A percentile compares a stretch with the other conserved stretches of the same genome.
Evolutionary conservation across 2,329 filamentous ascomycete genomes (phyloP).

Genomic region (Nigrograna mackinnonii): DNA sequence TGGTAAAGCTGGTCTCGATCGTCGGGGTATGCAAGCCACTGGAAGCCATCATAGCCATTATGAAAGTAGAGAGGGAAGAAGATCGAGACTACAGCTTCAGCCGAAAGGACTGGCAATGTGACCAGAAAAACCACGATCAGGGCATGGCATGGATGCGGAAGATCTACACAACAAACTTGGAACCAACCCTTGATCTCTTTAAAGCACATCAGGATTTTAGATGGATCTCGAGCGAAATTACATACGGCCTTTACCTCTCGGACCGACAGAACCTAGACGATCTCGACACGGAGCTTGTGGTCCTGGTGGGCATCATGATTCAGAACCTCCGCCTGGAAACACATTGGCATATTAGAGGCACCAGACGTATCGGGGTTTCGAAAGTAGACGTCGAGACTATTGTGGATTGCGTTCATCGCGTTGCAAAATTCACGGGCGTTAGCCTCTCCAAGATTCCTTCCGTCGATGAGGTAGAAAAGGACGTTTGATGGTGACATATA

Average conservation of each 20-base stretch:
- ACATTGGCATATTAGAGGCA: constrained; percentile 57
- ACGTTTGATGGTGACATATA: constrained; percentile 6
- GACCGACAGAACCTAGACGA: constrained; percentile 58
- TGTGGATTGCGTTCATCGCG: constrained; percentile 32
- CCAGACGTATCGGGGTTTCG: constrained; percentile 49
- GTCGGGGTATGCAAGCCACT: constrained; percentile 65
- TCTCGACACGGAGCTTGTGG: constrained; percentile 57
- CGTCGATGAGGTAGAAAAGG: constrained; percentile 19
- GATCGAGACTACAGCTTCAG: constrained; percentile 58
- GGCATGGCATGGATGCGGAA: constrained; percentile 59
- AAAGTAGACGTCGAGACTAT: constrained; percentile 44
- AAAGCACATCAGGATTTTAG: constrained; percentile 18
- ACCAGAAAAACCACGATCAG: constrained; percentile 54
- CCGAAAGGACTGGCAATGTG: constrained; percentile 57
- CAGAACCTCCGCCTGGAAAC: constrained; percentile 57
- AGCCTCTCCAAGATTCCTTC: constrained; percentile 14
- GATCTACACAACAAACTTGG: constrained; percentile 57
- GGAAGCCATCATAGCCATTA: constrained; percentile 59
- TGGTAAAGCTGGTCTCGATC: constrained; percentile 59
- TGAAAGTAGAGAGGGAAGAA: constrained; percentile 53
- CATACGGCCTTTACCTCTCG: constrained; percentile 59
- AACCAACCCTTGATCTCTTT: constrained; percentile 15
- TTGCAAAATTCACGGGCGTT: constrained; percentile 16
- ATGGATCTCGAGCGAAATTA: constrained; percentile 39
- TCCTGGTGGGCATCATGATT: constrained; percentile 57